These are phyloP conservation scores for Ramaria sp. DNA, from an alignment of 768 basidiomycete genomes.

Conservation along the genomic window DNA sequence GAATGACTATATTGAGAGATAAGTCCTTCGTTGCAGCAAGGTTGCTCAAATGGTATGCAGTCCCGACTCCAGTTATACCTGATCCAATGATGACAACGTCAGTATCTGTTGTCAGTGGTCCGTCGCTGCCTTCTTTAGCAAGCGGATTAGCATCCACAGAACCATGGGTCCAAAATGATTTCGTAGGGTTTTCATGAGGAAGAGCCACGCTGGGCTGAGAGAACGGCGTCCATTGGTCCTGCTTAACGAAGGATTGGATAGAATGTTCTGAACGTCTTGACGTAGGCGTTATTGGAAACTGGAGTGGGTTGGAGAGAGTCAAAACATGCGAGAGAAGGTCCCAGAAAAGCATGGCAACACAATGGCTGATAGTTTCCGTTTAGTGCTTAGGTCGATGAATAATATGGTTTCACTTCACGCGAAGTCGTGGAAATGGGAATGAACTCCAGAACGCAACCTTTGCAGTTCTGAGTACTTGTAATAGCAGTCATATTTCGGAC, in stretches of 20 bases:
- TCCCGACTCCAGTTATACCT: slow-evolving; percentile 67
- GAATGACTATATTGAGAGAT: slow-evolving; percentile 42
- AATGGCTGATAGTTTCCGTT: too few relatives aligned
- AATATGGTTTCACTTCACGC: too few relatives aligned
- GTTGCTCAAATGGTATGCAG: slow-evolving; percentile 60
- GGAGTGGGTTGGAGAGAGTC: too few relatives aligned
- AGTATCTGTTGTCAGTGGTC: slow-evolving; percentile 42
- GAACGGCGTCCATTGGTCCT: not conserved
- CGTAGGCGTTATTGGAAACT: too few relatives aligned
- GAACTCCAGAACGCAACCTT: too few relatives aligned
- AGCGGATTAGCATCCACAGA: slow-evolving; percentile 51
- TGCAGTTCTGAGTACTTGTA: too few relatives aligned
- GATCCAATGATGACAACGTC: slow-evolving; percentile 75
- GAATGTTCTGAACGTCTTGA: too few relatives aligned
- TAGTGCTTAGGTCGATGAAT: too few relatives aligned
- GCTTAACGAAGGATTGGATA: not conserved
- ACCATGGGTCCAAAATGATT: slow-evolving; percentile 61
- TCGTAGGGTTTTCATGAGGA: slow-evolving; percentile 55
- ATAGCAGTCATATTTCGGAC: too few relatives aligned
- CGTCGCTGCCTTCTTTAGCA: slow-evolving; percentile 53
- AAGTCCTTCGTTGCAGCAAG: slow-evolving; percentile 10
- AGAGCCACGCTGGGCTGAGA: slow-evolving; percentile 18
- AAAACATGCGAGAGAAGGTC: too few relatives aligned
- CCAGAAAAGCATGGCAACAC: too few relatives aligned
- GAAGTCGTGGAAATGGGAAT: too few relatives aligned